A percentile compares a stretch with the other conserved stretches of the same genome.
phyloP scores from a whole-genome alignment of 352 stramenopile genomes.

The Phytopythium sindhum region DNA sequence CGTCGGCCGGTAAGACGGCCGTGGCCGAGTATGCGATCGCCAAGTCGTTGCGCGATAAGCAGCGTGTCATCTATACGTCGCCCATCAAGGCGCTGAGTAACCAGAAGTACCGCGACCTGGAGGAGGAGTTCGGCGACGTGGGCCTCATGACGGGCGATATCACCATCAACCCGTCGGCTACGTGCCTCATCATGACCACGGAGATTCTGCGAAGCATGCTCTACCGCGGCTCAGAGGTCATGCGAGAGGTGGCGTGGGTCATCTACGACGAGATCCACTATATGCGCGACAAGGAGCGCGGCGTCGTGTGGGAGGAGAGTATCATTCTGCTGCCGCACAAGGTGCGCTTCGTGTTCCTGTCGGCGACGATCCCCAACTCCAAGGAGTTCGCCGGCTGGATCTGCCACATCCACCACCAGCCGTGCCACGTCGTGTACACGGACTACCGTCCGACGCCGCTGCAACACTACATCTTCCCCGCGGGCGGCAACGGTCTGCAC shows the following conservation, averaged over 20 bases:
- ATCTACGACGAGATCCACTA: constrained; percentile 99
- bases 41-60: constrained; percentile 91
- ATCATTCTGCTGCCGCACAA: constrained; percentile 99
- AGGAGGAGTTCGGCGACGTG: constrained; percentile 93
- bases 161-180: constrained; percentile 98
- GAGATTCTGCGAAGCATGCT: constrained; percentile 99
- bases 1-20: constrained; percentile 95
- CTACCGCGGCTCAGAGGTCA: constrained; percentile 97
- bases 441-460: constrained; percentile 98
- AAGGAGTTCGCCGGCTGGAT: constrained; percentile 97
- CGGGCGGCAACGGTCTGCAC: constrained; percentile 95
- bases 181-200: constrained; percentile 97
- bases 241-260: constrained; percentile 98
- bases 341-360: constrained; percentile 99
- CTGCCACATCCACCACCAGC: constrained; percentile 98
- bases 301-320: constrained; percentile 98
- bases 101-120: constrained; percentile 99
- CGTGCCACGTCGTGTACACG: constrained; percentile 99
- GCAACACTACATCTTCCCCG: constrained; percentile 99
- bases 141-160: constrained; percentile 99
- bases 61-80: constrained; percentile 98
- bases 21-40: constrained; percentile 99
- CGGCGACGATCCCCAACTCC: constrained; percentile 98
- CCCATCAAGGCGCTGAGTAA: constrained; percentile 99
- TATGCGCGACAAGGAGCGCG: constrained; percentile 98